Evolutionary conservation across 2,329 filamentous ascomycete species (phyloP).

Genomic region (Simplicillium sp.): DNA sequence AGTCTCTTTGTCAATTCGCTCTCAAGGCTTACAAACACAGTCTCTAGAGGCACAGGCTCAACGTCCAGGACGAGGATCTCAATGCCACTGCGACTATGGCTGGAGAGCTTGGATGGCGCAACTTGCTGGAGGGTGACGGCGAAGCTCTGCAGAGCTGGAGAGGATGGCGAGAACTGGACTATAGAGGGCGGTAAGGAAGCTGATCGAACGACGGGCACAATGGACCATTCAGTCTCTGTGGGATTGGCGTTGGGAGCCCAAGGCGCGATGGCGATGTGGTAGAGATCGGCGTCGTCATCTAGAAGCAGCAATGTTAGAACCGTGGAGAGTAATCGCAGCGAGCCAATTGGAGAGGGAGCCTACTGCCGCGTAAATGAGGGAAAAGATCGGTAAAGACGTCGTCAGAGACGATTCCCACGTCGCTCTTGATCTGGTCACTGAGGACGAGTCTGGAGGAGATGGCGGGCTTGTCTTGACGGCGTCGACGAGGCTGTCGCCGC

Average conservation of each 20-base stretch:
- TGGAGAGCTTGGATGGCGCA: conserved; percentile 65
- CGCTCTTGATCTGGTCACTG: conserved; percentile 76
- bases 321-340: background rate
- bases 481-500: conserved; percentile 26
- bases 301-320: conserved; percentile 16
- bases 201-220: conserved; percentile 65
- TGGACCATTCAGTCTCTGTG: conserved; percentile 68
- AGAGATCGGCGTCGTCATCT: conserved; percentile 30
- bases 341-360: conserved; percentile 17
- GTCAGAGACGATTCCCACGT: conserved; percentile 77
- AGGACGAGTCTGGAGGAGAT: conserved; percentile 73
- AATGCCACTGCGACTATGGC: conserved; percentile 65
- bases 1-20: conserved; percentile 69
- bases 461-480: conserved; percentile 61
- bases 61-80: conserved; percentile 80
- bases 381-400: conserved; percentile 80
- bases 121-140: conserved; percentile 62
- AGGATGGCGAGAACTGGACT: conserved; percentile 67
- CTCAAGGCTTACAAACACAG: conserved; percentile 79
- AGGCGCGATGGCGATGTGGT: conserved; percentile 64
- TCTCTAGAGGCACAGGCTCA: conserved; percentile 69
- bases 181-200: conserved; percentile 64
- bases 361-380: conserved; percentile 47
- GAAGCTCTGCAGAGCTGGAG: conserved; percentile 68
- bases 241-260: conserved; percentile 53